A percentile compares a stretch with the other conserved stretches of the same genome.
Evolutionary conservation across 257 asterid genomes (phyloP).

Genomic region (Orobanche coerulescens): DNA sequence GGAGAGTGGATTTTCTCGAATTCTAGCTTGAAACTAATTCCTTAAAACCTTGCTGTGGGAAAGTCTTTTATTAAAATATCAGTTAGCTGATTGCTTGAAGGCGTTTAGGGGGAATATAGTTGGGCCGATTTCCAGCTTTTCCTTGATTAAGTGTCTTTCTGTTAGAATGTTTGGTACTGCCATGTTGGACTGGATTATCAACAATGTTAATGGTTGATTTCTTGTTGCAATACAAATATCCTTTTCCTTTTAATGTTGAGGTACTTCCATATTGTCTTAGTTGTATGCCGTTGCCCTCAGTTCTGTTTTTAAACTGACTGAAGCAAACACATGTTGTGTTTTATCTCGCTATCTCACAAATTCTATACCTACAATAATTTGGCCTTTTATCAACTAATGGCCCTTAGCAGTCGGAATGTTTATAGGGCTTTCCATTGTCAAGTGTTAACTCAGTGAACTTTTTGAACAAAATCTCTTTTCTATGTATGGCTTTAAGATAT

Average conservation of each 20-base stretch:
- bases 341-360: neutral
- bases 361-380: neutral
- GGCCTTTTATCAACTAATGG: neutral
- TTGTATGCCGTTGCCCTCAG: neutral
- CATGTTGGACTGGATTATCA: neutral
- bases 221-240: neutral
- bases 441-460: neutral
- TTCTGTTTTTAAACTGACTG: neutral
- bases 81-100: neutral
- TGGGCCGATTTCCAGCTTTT: neutral
- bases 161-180: neutral
- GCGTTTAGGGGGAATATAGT: neutral
- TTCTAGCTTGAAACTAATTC: neutral
- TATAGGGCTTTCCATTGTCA: neutral
- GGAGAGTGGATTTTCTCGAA: neutral
- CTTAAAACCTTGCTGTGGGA: no score
- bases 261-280: neutral
- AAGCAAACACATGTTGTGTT: neutral
- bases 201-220: neutral
- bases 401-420: neutral
- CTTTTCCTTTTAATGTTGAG: neutral
- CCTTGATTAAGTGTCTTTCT: neutral
- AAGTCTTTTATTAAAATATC: neutral
- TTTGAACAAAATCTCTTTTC: neutral
- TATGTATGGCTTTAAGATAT: neutral